Evolutionary conservation across 129 eudicot species (phyloP), one percentile per base, ranked within the genome.

Genomic region (Oenanthe sinensis): DNA sequence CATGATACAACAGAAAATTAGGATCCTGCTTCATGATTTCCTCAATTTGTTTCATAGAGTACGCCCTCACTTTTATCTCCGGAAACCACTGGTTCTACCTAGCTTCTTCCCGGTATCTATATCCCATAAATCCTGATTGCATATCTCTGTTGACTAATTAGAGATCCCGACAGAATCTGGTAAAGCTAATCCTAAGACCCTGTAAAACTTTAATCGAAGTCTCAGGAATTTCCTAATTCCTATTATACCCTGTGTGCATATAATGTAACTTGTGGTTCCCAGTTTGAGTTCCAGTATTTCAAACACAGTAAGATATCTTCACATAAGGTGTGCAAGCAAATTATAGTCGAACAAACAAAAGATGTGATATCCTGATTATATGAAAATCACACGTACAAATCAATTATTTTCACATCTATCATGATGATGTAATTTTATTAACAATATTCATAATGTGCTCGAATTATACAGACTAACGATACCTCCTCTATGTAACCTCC

Each of bases 401-500:
- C 10, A 67, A 26, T 30, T 67, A 12, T 30, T 14, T 63, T 33
- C 8, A 67, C 1, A 15, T 10, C 28, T 46, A 12, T 74, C 42
- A 5, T 46, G 50, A 72, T 72, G 17, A 74, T 26, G 60, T 24
- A 12, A 74, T 26, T 12, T 28, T n/a, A 5, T n/a, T 48, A 36
- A 74, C 19, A 4, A 46, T 74, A 22, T 11, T 74, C 60, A 16
- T 26, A 74, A 46, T 14, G 17, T 16, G 14, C 13, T 30, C 11
- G 13, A 65, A 72, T 22, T 22, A 45, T 62, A 63, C 19, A 62
- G 30, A 11, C 22, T 45, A 49, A 7, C n/a, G 54, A 43, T 88
- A 93, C 98, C 97, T 91, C 96, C 73, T 94, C 90, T 55, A 94
- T 19, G 84, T 91, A 85, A 70, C 97, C 97, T 33, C 93, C 97